Conservation (phyloP, 176 grass and related monocot genomes). For the maize (Zea mays) region DNA sequence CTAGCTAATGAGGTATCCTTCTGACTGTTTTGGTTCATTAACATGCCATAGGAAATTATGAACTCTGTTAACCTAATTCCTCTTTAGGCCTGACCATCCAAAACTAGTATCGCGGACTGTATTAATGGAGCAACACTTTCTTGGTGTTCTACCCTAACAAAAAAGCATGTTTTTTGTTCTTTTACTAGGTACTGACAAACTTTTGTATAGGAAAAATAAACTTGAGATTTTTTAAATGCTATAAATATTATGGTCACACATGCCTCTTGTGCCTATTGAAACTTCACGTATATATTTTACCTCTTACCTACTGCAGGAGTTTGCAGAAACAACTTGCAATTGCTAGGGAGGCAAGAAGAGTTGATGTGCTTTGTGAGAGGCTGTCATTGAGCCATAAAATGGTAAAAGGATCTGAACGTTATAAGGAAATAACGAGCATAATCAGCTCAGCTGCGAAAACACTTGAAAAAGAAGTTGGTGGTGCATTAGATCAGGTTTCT, state of each 20-base stretch:
- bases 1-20: constrained; percentile 69
- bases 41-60: not conserved
- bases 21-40: constrained; percentile 32
- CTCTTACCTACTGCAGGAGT: constrained; percentile 50
- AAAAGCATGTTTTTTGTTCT: not conserved
- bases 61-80: constrained; percentile 12
- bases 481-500: constrained; percentile 66
- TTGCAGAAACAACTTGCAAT: constrained; percentile 68
- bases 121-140: not conserved
- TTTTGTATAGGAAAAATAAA: not conserved
- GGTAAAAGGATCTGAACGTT: constrained; percentile 65
- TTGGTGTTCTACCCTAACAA: not conserved
- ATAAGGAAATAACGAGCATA: constrained; percentile 57
- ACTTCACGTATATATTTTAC: not conserved
- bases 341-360: constrained; percentile 78
- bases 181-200: not conserved
- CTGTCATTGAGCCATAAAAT: constrained; percentile 72
- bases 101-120: constrained; percentile 2
- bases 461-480: constrained; percentile 80
- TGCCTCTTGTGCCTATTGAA: not conserved
- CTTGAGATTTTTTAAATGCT: constrained; percentile 15
- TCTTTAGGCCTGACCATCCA: not conserved
- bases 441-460: constrained; percentile 57
- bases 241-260: constrained; percentile 4
- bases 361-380: constrained; percentile 79